Conservation (phyloP, 257 asterid species). For the Jaltomata sinuosa region DNA sequence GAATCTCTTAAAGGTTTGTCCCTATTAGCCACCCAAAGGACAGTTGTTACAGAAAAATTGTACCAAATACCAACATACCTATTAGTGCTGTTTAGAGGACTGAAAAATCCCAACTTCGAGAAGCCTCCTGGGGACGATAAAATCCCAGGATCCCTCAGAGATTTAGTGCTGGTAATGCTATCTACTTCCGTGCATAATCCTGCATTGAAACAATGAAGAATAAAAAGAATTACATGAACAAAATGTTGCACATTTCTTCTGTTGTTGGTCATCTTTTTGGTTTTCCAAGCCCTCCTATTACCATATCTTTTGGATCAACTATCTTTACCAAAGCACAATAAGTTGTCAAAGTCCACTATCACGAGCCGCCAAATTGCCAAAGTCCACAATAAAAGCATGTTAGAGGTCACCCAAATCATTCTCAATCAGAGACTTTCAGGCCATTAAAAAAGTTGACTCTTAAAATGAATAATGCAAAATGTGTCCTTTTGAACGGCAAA, state of each 20-base stretch:
- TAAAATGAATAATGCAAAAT: background rate
- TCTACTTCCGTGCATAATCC: conserved; percentile 18
- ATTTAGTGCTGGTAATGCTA: conserved; percentile 7
- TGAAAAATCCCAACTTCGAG: conserved; percentile 33
- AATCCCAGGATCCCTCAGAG: conserved; percentile 10
- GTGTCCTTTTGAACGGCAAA: background rate
- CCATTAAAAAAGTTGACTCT: no score
- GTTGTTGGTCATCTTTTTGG: background rate
- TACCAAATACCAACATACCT: conserved; percentile 28
- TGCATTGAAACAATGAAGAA: background rate
- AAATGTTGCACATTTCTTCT: background rate
- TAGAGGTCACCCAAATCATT: no score
- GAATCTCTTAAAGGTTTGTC: background rate
- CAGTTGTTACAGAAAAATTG: conserved; percentile 14
- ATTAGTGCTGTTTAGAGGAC: conserved; percentile 19
- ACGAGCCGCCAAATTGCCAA: background rate
- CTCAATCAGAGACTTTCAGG: background rate
- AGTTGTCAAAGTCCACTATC: background rate
- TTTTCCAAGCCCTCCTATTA: background rate
- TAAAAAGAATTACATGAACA: background rate
- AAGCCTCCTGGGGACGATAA: conserved; percentile 2
- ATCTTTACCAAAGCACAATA: background rate
- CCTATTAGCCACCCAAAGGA: background rate
- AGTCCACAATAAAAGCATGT: background rate
- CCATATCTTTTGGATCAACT: background rate